Conservation (phyloP, 139 green algal species). For the Chlorokybus atmophyticus region DNA sequence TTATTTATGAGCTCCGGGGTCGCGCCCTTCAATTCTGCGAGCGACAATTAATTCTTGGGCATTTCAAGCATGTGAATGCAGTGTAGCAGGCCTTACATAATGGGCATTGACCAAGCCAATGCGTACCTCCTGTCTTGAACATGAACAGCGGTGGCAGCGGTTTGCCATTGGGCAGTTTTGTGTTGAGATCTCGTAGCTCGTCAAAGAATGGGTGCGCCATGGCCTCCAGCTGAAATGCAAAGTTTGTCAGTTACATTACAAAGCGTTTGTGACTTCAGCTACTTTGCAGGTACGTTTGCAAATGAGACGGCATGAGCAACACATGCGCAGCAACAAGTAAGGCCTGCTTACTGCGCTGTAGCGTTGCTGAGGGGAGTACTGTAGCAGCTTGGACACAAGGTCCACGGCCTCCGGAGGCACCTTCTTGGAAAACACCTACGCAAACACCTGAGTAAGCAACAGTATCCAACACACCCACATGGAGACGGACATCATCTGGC, state of each 20-base stretch:
- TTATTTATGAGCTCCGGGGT: conserved; percentile 6
- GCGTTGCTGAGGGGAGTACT: conserved; percentile 74
- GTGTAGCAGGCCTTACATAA: neutral
- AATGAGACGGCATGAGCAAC: neutral
- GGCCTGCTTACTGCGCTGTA: conserved; percentile 37
- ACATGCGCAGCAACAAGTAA: neutral
- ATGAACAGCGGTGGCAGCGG: conserved; percentile 79
- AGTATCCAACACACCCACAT: neutral
- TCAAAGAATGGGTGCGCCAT: conserved; percentile 87
- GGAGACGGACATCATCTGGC: too few species aligned
- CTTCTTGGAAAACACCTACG: conserved; percentile 67
- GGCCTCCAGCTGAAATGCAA: conserved; percentile 21
- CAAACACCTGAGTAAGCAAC: neutral
- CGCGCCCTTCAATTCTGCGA: conserved; percentile 23
- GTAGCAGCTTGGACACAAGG: conserved; percentile 77
- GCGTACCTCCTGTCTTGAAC: conserved; percentile 31
- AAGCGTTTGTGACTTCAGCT: neutral
- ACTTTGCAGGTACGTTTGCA: neutral
- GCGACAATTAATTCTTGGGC: neutral
- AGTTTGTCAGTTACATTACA: too few species aligned
- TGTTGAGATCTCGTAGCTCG: conserved; percentile 69
- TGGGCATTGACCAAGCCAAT: neutral
- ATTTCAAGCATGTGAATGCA: neutral
- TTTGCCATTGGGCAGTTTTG: conserved; percentile 64
- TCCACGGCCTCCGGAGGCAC: conserved; percentile 83